Evolutionary conservation across 2,329 filamentous ascomycete species (phyloP).

Genomic region (Purpureocillium takamizusanense): DNA sequence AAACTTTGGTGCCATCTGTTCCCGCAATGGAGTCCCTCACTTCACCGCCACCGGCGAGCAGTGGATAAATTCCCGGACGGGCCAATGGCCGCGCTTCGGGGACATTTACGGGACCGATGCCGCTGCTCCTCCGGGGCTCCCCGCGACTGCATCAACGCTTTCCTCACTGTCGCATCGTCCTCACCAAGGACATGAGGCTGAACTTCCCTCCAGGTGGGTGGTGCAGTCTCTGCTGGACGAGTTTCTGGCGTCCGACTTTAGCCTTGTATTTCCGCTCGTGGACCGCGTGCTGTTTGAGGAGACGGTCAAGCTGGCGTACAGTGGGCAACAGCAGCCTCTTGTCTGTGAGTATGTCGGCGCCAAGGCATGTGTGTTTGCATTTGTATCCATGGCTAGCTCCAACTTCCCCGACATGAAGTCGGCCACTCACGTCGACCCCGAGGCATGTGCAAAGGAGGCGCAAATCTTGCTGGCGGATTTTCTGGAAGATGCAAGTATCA

Average conservation of each 20-base stretch:
- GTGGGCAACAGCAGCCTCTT: conserved; percentile 7
- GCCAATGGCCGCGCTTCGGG: conserved; percentile 16
- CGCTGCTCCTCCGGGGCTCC: too few species aligned
- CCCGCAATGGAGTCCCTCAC: conserved; percentile 38
- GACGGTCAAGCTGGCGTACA: conserved; percentile 36
- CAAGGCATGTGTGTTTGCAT: conserved; percentile 39
- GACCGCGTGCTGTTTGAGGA: conserved; percentile 35
- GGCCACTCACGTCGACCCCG: conserved; percentile 23
- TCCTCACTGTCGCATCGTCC: background rate
- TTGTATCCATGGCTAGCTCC: conserved; percentile 26
- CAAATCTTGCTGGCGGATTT: conserved; percentile 31
- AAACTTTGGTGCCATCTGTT: conserved; percentile 35
- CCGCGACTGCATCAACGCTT: background rate
- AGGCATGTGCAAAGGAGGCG: conserved; percentile 29
- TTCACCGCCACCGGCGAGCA: conserved; percentile 35
- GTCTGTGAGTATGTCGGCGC: conserved; percentile 21
- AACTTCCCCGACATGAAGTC: conserved; percentile 10
- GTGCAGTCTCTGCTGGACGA: conserved; percentile 14
- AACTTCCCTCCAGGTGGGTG: conserved; percentile 26
- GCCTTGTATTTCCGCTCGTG: conserved; percentile 37
- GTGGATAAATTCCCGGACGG: conserved; percentile 38
- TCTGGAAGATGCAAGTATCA: conserved; percentile 31
- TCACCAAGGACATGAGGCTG: background rate
- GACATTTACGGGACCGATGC: background rate
- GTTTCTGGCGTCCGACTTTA: conserved; percentile 23